Percentiles rank a stretch among this genome's conserved stretches.
Conservation (phyloP, 805 yeast genomes). For the Kodamaea nitidulidarum region DNA sequence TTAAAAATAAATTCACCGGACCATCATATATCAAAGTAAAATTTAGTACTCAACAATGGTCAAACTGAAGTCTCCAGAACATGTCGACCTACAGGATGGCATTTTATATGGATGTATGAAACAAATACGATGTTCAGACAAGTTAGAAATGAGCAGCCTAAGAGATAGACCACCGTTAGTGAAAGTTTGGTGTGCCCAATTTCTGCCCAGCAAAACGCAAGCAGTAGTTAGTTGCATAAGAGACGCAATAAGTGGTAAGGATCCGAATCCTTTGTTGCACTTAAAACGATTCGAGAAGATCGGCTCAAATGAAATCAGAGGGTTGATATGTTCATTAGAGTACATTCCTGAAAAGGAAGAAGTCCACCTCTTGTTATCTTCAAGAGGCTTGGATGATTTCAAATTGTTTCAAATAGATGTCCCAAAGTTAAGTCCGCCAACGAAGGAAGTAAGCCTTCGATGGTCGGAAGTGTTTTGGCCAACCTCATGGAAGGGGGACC, state of each 20-base stretch:
- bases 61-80: slow-evolving; percentile 9
- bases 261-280: slow-evolving; percentile 31
- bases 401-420: slow-evolving; percentile 29
- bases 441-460: slow-evolving; percentile 56
- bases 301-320: slow-evolving; percentile 21
- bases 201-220: slow-evolving; percentile 36
- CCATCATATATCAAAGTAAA: too few species aligned
- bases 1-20: too few species aligned
- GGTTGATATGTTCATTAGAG: slow-evolving; percentile 46
- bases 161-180: slow-evolving; percentile 23
- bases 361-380: slow-evolving; percentile 10
- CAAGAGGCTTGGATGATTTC: slow-evolving; percentile 10
- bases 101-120: slow-evolving; percentile 41
- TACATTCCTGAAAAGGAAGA: slow-evolving; percentile 23
- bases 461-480: slow-evolving; percentile 86
- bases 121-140: slow-evolving; percentile 39
- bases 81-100: slow-evolving; percentile 46
- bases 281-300: slow-evolving; percentile 53
- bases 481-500: slow-evolving; percentile 89
- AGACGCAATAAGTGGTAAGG: slow-evolving; percentile 24
- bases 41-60: background rate
- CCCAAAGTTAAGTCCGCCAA: slow-evolving; percentile 63
- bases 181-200: slow-evolving; percentile 47
- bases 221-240: slow-evolving; percentile 23
- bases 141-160: slow-evolving; percentile 9